These are phyloP conservation scores for Tricholoma furcatifolium DNA, from an alignment of 768 basidiomycete genomes.

Conservation along the genomic window DNA sequence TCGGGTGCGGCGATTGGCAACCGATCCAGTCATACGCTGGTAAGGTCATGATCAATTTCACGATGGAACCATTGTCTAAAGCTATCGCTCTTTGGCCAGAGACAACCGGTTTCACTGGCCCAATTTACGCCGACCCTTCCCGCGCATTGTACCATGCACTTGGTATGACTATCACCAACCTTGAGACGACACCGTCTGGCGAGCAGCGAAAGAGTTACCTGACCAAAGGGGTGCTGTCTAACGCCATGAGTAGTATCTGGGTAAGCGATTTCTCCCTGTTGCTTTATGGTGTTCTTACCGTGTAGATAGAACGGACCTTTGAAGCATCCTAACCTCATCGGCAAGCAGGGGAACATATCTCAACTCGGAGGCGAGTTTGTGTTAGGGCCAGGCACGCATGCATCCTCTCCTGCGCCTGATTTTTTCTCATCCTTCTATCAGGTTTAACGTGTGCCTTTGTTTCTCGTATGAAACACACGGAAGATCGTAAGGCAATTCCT, in stretches of 20 bases:
- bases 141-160: conserved; percentile 57
- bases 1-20: conserved; percentile 62
- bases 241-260: conserved; percentile 41
- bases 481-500: conserved; percentile 49
- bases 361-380: conserved; percentile 68
- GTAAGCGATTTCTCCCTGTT: conserved; percentile 25
- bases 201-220: conserved; percentile 48
- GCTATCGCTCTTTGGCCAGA: conserved; percentile 32
- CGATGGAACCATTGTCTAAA: not conserved
- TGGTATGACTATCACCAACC: conserved; percentile 55
- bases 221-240: conserved; percentile 25
- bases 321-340: conserved; percentile 44
- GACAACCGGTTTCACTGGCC: conserved; percentile 40
- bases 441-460: conserved; percentile 49
- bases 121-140: conserved; percentile 66
- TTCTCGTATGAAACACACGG: conserved; percentile 58
- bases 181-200: conserved; percentile 43
- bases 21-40: conserved; percentile 50
- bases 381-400: conserved; percentile 49
- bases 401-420: not conserved
- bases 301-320: conserved; percentile 34
- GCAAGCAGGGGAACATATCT: conserved; percentile 60
- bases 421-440: conserved; percentile 13
- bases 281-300: not conserved
- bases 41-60: conserved; percentile 17